Evolutionary conservation across 176 grass and related monocot species (phyloP).

Genomic region (Aegilops bicornis): DNA sequence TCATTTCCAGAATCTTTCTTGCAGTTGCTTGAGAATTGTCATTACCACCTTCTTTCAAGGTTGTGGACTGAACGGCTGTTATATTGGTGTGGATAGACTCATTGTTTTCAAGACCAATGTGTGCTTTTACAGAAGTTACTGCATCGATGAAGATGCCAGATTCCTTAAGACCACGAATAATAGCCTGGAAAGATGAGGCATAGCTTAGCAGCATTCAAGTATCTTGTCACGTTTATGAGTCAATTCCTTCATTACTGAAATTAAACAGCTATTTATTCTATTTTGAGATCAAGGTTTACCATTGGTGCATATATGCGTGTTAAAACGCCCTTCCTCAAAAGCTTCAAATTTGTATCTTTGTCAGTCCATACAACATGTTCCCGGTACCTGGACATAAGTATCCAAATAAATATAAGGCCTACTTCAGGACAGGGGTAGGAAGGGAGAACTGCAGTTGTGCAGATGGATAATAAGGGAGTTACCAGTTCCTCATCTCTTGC

Average conservation of each 20-base stretch:
- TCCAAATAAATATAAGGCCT: background rate
- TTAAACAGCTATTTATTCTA: background rate
- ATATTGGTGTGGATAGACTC: slow-evolving; percentile 41
- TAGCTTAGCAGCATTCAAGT: slow-evolving; percentile 32
- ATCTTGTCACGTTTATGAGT: background rate
- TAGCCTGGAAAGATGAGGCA: slow-evolving; percentile 53
- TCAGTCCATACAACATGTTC: slow-evolving; percentile 96
- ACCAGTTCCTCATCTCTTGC: slow-evolving; percentile 95
- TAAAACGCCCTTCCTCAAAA: slow-evolving; percentile 87
- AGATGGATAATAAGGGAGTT: slow-evolving; percentile 19
- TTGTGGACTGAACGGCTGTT: slow-evolving; percentile 21
- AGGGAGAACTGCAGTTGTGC: background rate
- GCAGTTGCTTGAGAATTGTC: slow-evolving; percentile 48
- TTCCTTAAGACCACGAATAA: slow-evolving; percentile 93
- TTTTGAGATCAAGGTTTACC: slow-evolving; percentile 45
- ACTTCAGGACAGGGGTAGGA: background rate
- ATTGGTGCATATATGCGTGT: slow-evolving; percentile 97
- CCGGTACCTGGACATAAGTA: slow-evolving; percentile 58
- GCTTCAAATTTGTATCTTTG: slow-evolving; percentile 86
- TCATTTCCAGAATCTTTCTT: slow-evolving; percentile 80
- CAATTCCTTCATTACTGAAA: background rate
- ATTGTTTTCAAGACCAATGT: slow-evolving; percentile 30
- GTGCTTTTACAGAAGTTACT: slow-evolving; percentile 70
- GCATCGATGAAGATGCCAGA: slow-evolving; percentile 73
- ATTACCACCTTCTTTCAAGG: background rate